These are phyloP conservation scores for Hypoxylon sp. DNA, from an alignment of 2,329 filamentous ascomycete species.

Conservation along the genomic window DNA sequence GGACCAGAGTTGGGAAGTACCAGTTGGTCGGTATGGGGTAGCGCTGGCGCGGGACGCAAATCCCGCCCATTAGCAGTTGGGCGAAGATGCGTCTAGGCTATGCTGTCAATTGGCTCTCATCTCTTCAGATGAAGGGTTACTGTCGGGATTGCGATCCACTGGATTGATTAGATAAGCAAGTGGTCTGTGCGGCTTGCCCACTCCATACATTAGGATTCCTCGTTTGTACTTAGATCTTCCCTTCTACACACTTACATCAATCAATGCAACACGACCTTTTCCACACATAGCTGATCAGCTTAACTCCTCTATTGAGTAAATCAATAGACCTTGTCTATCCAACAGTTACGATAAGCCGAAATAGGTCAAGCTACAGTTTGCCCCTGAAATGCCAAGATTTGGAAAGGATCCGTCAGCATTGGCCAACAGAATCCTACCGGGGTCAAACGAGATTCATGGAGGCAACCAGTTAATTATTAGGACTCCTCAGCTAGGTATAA, in stretches of 20 bases:
- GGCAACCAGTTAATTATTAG: conserved; percentile 10
- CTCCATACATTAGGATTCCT: no score
- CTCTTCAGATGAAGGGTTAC: conserved; percentile 24
- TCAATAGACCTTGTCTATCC: no score
- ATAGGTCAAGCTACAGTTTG: conserved; percentile 20
- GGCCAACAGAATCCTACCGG: conserved; percentile 22
- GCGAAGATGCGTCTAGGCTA: conserved; percentile 28
- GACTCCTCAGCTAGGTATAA: not conserved
- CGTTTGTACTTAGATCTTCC: no score
- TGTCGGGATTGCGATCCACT: no score
- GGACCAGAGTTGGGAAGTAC: conserved; percentile 28
- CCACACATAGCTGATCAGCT: no score
- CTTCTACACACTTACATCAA: no score
- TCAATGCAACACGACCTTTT: no score
- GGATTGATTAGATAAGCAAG: no score
- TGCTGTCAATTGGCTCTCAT: conserved; percentile 26
- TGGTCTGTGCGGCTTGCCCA: no score
- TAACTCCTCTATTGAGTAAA: no score
- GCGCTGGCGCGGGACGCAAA: conserved; percentile 15
- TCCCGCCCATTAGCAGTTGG: conserved; percentile 26
- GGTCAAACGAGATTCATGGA: not conserved
- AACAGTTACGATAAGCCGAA: conserved; percentile 24
- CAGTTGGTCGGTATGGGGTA: conserved; percentile 34
- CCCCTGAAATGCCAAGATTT: conserved; percentile 42
- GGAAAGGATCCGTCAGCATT: conserved; percentile 16